These are phyloP conservation scores for Hypoxylon subgilvum DNA, from an alignment of 495 filamentous ascomycete genomes.

Conservation along the genomic window DNA sequence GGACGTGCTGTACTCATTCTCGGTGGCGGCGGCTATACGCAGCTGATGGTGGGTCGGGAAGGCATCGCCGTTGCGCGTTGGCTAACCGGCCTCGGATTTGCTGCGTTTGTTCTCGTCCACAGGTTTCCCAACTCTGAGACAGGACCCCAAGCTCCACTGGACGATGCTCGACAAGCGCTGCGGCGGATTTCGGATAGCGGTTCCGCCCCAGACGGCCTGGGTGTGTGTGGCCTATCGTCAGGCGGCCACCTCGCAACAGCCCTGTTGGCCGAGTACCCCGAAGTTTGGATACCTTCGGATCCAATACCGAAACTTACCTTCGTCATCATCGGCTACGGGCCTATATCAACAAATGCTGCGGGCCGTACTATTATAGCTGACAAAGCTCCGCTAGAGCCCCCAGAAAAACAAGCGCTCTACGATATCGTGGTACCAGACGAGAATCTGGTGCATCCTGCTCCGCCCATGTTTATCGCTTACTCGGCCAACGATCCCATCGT, in stretches of 20 bases:
- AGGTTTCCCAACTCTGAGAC: conserved; percentile 21
- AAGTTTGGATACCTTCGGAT: neutral
- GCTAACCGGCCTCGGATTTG: conserved; percentile 18
- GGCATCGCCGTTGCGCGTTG: conserved; percentile 27
- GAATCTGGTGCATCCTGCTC: conserved; percentile 15
- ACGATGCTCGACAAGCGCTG: conserved; percentile 20
- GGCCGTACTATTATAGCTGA: conserved; percentile 21
- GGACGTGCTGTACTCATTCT: conserved; percentile 25
- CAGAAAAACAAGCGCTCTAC: conserved; percentile 28
- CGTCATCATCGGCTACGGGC: conserved; percentile 27
- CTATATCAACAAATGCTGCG: conserved; percentile 29
- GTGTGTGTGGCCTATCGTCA: conserved; percentile 26
- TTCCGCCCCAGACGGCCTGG: neutral
- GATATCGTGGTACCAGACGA: conserved; percentile 22
- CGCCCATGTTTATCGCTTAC: conserved; percentile 24
- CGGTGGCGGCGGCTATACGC: conserved; percentile 24
- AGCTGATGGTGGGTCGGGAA: conserved; percentile 30
- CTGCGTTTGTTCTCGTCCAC: conserved; percentile 27
- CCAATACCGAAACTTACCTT: conserved; percentile 4
- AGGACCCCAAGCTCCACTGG: conserved; percentile 18
- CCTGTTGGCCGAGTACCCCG: conserved; percentile 19
- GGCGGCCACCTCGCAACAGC: conserved; percentile 28
- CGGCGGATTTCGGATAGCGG: neutral
- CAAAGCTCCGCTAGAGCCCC: conserved; percentile 20
- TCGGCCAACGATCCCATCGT: conserved; percentile 28